A percentile compares a stretch with the other conserved stretches of the same genome.
These are phyloP conservation scores for Magnusiomyces suaveolens DNA, from an alignment of 1,139 yeast species.

Conservation along the genomic window DNA sequence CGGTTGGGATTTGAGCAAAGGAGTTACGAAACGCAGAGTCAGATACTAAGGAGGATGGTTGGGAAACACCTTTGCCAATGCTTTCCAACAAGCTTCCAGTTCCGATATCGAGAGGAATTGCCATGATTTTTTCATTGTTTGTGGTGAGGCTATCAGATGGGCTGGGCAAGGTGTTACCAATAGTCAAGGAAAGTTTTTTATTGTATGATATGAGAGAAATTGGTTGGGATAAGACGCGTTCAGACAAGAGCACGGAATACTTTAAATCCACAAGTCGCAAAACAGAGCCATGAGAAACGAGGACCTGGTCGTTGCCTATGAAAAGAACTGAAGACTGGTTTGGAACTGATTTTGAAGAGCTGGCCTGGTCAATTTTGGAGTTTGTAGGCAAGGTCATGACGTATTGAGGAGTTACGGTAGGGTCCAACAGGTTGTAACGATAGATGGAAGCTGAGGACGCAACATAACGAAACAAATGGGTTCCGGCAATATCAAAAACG, in stretches of 20 bases:
- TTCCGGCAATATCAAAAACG: constrained; percentile 18
- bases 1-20: neutral
- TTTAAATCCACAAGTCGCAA: constrained; percentile 35
- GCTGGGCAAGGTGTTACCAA: constrained; percentile 15
- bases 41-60: neutral
- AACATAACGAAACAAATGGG: constrained; percentile 19
- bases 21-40: constrained; percentile 9
- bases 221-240: constrained; percentile 23
- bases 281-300: constrained; percentile 11
- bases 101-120: constrained; percentile 52
- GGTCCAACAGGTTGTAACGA: constrained; percentile 16
- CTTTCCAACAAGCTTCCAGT: constrained; percentile 63
- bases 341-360: neutral
- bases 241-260: constrained; percentile 35
- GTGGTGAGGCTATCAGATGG: neutral
- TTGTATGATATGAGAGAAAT: constrained; percentile 19
- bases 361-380: constrained; percentile 9
- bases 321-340: constrained; percentile 2
- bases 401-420: neutral
- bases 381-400: constrained; percentile 6
- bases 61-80: constrained; percentile 51
- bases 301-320: constrained; percentile 13
- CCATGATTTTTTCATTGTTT: constrained; percentile 24
- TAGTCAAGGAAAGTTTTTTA: constrained; percentile 17
- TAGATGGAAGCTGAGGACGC: constrained; percentile 10